Evolutionary conservation across 2,329 filamentous ascomycete genomes (phyloP).

Genomic region (Aspergillus aculeatus): DNA sequence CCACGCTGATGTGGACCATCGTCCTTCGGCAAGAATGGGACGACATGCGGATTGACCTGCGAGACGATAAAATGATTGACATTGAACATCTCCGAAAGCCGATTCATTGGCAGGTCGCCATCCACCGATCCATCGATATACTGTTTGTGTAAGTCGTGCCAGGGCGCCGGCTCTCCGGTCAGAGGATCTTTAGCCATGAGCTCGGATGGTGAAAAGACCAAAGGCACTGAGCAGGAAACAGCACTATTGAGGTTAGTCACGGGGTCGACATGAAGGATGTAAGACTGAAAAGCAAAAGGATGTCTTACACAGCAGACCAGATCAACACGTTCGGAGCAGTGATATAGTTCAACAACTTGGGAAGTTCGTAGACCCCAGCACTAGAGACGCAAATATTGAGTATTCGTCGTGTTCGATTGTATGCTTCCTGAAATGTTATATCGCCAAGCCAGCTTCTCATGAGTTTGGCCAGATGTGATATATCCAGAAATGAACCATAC

Average conservation of each 20-base stretch:
- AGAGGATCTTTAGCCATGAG: slow-evolving; percentile 80
- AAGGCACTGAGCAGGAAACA: slow-evolving; percentile 89
- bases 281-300: neutral
- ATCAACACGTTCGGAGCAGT: slow-evolving; percentile 93
- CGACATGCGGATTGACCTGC: slow-evolving; percentile 91
- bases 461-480: slow-evolving; percentile 73
- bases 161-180: slow-evolving; percentile 73
- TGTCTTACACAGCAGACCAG: slow-evolving; percentile 78
- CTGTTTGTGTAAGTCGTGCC: slow-evolving; percentile 80
- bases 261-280: neutral
- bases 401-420: slow-evolving; percentile 88
- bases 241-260: slow-evolving; percentile 48
- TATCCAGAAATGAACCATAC: slow-evolving; percentile 82
- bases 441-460: slow-evolving; percentile 81
- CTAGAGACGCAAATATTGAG: slow-evolving; percentile 93
- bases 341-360: slow-evolving; percentile 83
- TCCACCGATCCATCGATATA: slow-evolving; percentile 97
- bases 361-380: slow-evolving; percentile 81
- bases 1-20: slow-evolving; percentile 47
- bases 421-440: slow-evolving; percentile 92
- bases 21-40: slow-evolving; percentile 78
- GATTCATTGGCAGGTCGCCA: slow-evolving; percentile 87
- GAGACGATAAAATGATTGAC: slow-evolving; percentile 98
- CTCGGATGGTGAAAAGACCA: slow-evolving; percentile 76
- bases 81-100: slow-evolving; percentile 92